Conservation (phyloP, 495 filamentous ascomycete genomes). For the Penicillium taxi region DNA sequence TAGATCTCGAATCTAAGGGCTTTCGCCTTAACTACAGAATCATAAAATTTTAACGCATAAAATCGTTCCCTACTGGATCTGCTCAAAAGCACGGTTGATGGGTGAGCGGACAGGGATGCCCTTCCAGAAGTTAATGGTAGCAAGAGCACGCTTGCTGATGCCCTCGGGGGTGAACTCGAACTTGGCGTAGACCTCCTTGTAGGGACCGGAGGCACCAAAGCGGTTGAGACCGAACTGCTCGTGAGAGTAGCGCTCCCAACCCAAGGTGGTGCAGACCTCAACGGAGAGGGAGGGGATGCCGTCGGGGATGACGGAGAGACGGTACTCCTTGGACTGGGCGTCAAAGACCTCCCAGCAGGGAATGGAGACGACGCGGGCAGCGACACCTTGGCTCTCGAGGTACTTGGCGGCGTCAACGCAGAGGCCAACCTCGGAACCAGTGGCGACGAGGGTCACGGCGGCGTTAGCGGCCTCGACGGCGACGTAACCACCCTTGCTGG, state of each 20-base stretch:
- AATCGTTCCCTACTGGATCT: conserved; percentile 33
- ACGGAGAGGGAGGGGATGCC: conserved; percentile 89
- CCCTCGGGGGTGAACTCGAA: conserved; percentile 98
- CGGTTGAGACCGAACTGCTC: conserved; percentile 99
- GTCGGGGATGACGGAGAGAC: conserved; percentile 81
- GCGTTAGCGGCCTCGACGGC: conserved; percentile 76
- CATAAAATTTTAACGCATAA: conserved; percentile 22
- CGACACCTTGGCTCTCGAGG: conserved; percentile 81
- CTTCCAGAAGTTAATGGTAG: conserved; percentile 96
- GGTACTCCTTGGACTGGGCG: conserved; percentile 87
- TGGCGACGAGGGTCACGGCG: conserved; percentile 83
- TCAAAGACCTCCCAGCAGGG: conserved; percentile 99
- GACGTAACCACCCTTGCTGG: conserved; percentile 91
- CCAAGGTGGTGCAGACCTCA: conserved; percentile 87
- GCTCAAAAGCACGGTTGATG: conserved; percentile 71
- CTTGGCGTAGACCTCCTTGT: conserved; percentile 99
- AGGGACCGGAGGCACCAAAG: conserved; percentile 92
- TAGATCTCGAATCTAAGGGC: conserved; percentile 15
- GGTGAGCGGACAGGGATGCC: conserved; percentile 82
- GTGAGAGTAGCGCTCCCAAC: conserved; percentile 97
- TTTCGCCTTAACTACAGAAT: conserved; percentile 20
- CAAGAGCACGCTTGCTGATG: conserved; percentile 84
- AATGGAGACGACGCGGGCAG: conserved; percentile 88
- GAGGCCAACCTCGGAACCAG: conserved; percentile 92
- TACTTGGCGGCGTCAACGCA: conserved; percentile 84